Evolutionary conservation across 805 yeast species (phyloP).

Genomic region (Helenozyma rhizophorensis): DNA sequence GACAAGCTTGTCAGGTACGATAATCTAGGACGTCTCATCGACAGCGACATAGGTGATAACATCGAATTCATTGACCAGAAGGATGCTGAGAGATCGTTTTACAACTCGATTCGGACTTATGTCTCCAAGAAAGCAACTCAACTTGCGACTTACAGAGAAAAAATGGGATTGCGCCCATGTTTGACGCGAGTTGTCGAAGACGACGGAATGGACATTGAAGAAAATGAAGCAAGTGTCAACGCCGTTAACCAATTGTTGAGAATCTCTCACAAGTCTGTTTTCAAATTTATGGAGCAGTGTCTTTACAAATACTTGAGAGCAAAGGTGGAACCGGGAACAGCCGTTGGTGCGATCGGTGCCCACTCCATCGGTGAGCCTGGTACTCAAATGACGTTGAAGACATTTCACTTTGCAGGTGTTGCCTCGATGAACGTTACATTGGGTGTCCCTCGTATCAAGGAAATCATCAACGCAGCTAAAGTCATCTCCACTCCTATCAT

Average conservation of each 20-base stretch:
- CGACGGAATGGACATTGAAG: conserved; percentile 37
- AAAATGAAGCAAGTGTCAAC: conserved; percentile 19
- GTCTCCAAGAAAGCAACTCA: conserved; percentile 51
- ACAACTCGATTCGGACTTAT: conserved; percentile 67
- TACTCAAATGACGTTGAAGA: conserved; percentile 94
- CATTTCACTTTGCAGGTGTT: conserved; percentile 98
- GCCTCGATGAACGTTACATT: conserved; percentile 93
- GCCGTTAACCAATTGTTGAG: conserved; percentile 64
- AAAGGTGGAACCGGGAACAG: conserved; percentile 97
- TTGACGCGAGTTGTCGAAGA: conserved; percentile 28
- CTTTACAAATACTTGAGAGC: conserved; percentile 81
- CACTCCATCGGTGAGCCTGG: conserved; percentile 99
- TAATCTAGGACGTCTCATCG: conserved; percentile 57
- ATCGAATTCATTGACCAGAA: conserved; percentile 72
- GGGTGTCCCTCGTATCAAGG: conserved; percentile 97
- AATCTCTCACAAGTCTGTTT: conserved; percentile 57
- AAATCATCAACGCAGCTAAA: conserved; percentile 95
- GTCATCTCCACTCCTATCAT: conserved; percentile 94
- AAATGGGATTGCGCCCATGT: conserved; percentile 46
- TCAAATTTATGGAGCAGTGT: conserved; percentile 69
- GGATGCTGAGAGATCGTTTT: conserved; percentile 86
- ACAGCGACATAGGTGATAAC: conserved; percentile 40
- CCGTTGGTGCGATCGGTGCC: conserved; percentile 99
- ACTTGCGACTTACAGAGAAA: conserved; percentile 54
- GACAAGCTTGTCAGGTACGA: conserved; percentile 60